A percentile compares a stretch with the other conserved stretches of the same genome.
Evolutionary conservation across 164 flowering plant genomes (phyloP).

Genomic region (Saururus chinensis): DNA sequence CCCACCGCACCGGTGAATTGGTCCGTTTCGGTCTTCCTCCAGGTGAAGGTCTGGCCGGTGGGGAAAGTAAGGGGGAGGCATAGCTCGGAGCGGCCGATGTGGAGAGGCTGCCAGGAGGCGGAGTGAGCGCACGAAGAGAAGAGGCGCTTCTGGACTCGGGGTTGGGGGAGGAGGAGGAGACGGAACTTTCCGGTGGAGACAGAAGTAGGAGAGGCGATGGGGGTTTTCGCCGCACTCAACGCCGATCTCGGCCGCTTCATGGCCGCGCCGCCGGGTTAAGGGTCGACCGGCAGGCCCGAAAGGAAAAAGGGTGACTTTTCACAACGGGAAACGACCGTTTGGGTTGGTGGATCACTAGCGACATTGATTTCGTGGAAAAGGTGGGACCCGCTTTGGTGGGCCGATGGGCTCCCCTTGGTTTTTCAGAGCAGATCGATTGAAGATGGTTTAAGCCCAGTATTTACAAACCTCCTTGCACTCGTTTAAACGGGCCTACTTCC

Average conservation of each 20-base stretch:
- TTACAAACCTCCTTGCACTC: too few relatives aligned
- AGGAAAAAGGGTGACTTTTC: too few relatives aligned
- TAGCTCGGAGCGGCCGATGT: conserved; percentile 58
- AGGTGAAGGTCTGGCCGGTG: conserved; percentile 93
- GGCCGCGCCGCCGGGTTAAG: not conserved
- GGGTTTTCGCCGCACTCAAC: not conserved
- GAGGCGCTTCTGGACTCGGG: conserved; percentile 4
- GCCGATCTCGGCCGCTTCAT: conserved; percentile 1
- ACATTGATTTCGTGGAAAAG: too few relatives aligned
- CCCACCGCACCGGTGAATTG: conserved; percentile 72
- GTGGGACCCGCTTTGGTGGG: too few relatives aligned
- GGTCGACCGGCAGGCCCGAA: too few relatives aligned
- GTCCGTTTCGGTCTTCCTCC: conserved; percentile 64
- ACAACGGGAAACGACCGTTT: too few relatives aligned
- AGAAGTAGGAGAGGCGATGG: not conserved
- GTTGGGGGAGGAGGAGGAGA: not conserved
- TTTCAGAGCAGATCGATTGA: too few relatives aligned
- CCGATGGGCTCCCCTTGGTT: too few relatives aligned
- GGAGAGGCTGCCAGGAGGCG: conserved; percentile 53
- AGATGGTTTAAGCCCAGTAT: too few relatives aligned
- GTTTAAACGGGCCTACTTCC: too few relatives aligned
- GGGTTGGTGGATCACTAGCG: too few relatives aligned
- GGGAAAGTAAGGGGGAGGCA: conserved; percentile 84
- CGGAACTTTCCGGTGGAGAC: not conserved
- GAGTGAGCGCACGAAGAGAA: not conserved